Conservation (phyloP, 352 stramenopile genomes). For the Globisporangium yorkense region DNA sequence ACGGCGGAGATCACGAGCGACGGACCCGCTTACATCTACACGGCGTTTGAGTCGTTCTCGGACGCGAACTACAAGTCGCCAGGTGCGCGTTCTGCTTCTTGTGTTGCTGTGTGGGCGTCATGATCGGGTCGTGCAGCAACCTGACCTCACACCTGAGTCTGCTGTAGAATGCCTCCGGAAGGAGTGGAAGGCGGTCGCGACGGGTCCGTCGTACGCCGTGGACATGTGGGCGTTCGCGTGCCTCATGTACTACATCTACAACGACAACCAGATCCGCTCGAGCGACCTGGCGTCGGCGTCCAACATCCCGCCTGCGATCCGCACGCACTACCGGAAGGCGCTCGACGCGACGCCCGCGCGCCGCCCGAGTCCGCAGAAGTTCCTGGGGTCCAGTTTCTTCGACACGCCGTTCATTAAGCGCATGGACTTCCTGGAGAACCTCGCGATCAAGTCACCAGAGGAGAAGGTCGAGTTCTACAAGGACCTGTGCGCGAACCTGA, state of each 20-base stretch:
- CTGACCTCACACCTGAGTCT: slow-evolving; percentile 19
- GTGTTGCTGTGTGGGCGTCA: background rate
- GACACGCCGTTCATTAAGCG: slow-evolving; percentile 90
- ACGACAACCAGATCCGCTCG: slow-evolving; percentile 54
- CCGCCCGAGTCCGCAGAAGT: slow-evolving; percentile 78
- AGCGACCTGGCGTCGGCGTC: slow-evolving; percentile 49
- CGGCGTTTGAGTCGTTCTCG: slow-evolving; percentile 77
- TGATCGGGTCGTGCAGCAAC: background rate
- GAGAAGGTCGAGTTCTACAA: slow-evolving; percentile 95
- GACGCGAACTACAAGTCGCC: slow-evolving; percentile 75
- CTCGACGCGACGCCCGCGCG: slow-evolving; percentile 58
- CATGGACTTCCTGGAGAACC: slow-evolving; percentile 93
- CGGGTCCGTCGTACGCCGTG: slow-evolving; percentile 42
- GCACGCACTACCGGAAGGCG: slow-evolving; percentile 74
- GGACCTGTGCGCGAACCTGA: slow-evolving; percentile 75
- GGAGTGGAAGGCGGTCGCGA: slow-evolving; percentile 62
- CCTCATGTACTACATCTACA: slow-evolving; percentile 75
- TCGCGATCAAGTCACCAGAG: slow-evolving; percentile 90
- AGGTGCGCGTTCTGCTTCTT: slow-evolving; percentile 33
- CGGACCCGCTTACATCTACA: slow-evolving; percentile 75
- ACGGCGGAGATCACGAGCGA: slow-evolving; percentile 82
- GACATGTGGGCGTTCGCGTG: slow-evolving; percentile 79
- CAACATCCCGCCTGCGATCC: slow-evolving; percentile 64
- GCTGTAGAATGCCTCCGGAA: slow-evolving; percentile 68
- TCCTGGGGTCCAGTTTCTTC: slow-evolving; percentile 89